Conservation (phyloP, 768 basidiomycete species). For the Termitomyces sp. region DNA sequence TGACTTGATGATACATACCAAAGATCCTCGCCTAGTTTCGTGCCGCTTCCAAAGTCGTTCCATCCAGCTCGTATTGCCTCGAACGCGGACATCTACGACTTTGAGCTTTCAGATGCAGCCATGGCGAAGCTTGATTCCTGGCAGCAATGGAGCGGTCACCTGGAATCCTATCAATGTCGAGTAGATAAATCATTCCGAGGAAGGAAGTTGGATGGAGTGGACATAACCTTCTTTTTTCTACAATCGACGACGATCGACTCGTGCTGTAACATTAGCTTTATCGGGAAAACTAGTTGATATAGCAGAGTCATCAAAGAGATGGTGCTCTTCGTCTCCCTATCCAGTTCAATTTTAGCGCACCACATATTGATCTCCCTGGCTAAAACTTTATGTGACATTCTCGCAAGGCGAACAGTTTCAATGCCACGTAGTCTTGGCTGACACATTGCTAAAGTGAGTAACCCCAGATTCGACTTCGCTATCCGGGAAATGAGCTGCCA, state of each 20-base stretch:
- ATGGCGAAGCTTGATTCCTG: constrained; percentile 58
- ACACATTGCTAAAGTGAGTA: too few relatives aligned
- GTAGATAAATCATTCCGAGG: constrained; percentile 11
- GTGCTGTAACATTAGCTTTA: neutral
- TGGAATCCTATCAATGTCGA: constrained; percentile 77
- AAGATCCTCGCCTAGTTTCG: constrained; percentile 40
- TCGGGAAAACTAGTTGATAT: neutral
- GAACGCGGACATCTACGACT: constrained; percentile 73
- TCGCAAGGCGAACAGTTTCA: too few relatives aligned
- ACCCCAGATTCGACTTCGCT: too few relatives aligned
- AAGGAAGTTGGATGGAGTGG: neutral
- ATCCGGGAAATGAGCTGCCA: too few relatives aligned
- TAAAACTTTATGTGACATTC: too few relatives aligned
- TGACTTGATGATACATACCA: too few relatives aligned
- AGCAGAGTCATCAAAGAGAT: neutral
- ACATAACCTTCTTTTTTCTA: neutral
- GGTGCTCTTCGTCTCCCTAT: neutral
- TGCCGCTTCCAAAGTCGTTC: constrained; percentile 78
- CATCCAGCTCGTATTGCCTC: constrained; percentile 61
- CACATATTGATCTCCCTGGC: too few relatives aligned
- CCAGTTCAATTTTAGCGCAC: neutral
- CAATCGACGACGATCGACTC: neutral
- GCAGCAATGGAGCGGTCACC: constrained; percentile 61
- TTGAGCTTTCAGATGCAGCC: constrained; percentile 59
- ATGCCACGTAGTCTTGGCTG: too few relatives aligned